Evolutionary conservation across 2,329 filamentous ascomycete genomes (phyloP).

Genomic region (Xylariaceae sp.): DNA sequence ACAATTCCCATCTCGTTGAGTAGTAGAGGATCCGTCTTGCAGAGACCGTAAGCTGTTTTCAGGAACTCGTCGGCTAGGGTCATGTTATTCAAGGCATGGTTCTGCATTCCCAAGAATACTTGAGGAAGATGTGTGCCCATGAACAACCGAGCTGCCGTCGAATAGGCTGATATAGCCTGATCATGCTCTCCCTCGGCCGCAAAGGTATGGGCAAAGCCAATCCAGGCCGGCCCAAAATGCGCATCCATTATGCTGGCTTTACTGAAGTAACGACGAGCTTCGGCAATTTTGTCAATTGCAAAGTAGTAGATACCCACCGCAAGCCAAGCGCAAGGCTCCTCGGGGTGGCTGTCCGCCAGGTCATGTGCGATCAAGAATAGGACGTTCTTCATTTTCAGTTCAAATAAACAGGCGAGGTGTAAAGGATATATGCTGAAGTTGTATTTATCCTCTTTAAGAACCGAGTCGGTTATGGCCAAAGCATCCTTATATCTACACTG

Average conservation of each 20-base stretch:
- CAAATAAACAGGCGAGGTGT: slow-evolving; percentile 85
- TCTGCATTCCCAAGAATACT: slow-evolving; percentile 96
- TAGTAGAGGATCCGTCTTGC: slow-evolving; percentile 79
- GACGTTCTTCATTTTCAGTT: slow-evolving; percentile 79
- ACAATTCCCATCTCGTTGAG: slow-evolving; percentile 95
- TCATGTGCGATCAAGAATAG: slow-evolving; percentile 91
- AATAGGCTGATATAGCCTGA: slow-evolving; percentile 96
- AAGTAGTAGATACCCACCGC: slow-evolving; percentile 96
- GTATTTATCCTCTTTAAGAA: slow-evolving; percentile 79
- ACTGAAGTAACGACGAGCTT: slow-evolving; percentile 91
- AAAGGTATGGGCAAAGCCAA: slow-evolving; percentile 97
- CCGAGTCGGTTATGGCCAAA: slow-evolving; percentile 73
- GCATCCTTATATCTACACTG: slow-evolving; percentile 91
- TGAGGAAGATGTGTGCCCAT: slow-evolving; percentile 96
- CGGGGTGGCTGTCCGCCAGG: slow-evolving; percentile 82
- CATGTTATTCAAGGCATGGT: slow-evolving; percentile 93
- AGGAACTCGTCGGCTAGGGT: slow-evolving; percentile 90
- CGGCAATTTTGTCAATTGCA: slow-evolving; percentile 79
- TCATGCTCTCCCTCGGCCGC: slow-evolving; percentile 97
- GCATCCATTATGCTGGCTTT: slow-evolving; percentile 97
- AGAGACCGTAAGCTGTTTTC: slow-evolving; percentile 78
- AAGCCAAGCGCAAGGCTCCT: slow-evolving; percentile 87
- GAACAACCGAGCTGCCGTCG: slow-evolving; percentile 87
- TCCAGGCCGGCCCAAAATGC: slow-evolving; percentile 96
- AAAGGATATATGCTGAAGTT: slow-evolving; percentile 86